Base-by-base conservation (phyloP, 768 basidiomycete genomes). In the Podaxis mareebaensis region DNA sequence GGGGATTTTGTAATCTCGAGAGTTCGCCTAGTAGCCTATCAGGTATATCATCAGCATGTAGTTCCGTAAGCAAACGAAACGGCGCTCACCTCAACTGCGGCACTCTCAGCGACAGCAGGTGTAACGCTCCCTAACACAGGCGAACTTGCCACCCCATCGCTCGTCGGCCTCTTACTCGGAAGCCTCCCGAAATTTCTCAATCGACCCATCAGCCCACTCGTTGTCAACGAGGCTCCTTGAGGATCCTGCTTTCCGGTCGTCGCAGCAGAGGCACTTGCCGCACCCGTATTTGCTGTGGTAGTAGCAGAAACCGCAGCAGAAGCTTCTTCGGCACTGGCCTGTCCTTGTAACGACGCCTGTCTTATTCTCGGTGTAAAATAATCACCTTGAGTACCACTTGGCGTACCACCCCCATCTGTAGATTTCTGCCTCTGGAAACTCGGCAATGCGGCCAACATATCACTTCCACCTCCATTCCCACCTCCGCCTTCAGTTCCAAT, bases 171-270 rank as follows among this genome's bases (percentile, higher is more conserved):
- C 67, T 76, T 78, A 12, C 77, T 79, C 53, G 81, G 74, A 57
- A 77, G 82, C 74, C 89, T 91, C 8, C 89, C 90, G 65, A 95
- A 85, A 58, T 78, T 88, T 73, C 88, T 92, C 63, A 95, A 74
- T 65, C 90, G 84, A 0, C 93, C 91, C 83, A 96, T 95, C 59
- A 95, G 74, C 1, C 90, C 83, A 24, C 79, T 74, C 4, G 89
- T 85, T 3, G 83, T 85, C 59, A 68, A 78, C 0, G 85, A 83
- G 33, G 33, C 33, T 2, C 80, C 83, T 28, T 78, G 73, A 5
- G 78, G 73, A 12, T 79, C 78, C 39, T 73, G 39, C 71, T 77
- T 66, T 64, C 22, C 24, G 11, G 4, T 20, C 12, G 22, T 8
- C 22, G 7, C 15, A 36, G 57, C 60, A n/a, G 48, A 53, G 30